Evolutionary conservation across 768 basidiomycete genomes (phyloP).

Genomic region (Stropharia rugosoannulata): DNA sequence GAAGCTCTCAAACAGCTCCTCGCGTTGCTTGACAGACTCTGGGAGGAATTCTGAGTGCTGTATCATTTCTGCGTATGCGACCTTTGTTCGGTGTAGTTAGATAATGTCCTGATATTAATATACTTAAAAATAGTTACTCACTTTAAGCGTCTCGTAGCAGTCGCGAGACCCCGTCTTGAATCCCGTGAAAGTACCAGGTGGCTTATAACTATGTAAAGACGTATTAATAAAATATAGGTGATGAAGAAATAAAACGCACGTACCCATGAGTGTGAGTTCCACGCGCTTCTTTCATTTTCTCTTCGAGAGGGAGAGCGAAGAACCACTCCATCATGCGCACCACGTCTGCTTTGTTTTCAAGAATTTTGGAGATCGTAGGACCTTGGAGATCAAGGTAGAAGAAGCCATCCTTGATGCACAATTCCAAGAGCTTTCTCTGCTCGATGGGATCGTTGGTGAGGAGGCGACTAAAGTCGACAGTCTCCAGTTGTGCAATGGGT

Average conservation of each 20-base stretch:
- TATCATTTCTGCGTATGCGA: conserved; percentile 9
- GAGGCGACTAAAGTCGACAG: conserved; percentile 8
- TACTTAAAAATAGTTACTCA: background rate
- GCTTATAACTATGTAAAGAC: background rate
- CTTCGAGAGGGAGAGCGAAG: conserved; percentile 6
- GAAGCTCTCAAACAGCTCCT: conserved; percentile 8
- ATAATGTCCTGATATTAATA: background rate
- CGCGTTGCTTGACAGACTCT: background rate
- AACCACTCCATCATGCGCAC: conserved; percentile 9
- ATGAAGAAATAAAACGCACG: background rate
- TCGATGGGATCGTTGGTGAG: conserved; percentile 1
- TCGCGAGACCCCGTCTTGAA: conserved; percentile 9
- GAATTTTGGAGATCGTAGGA: background rate
- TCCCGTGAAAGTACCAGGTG: conserved; percentile 8
- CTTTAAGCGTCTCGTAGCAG: conserved; percentile 8
- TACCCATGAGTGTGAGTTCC: conserved; percentile 9
- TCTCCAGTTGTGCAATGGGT: conserved; percentile 3
- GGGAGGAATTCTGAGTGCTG: conserved; percentile 3
- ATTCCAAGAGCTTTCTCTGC: conserved; percentile 4
- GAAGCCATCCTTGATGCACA: conserved; percentile 7
- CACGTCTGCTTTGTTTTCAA: conserved; percentile 3
- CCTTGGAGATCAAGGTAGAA: conserved; percentile 9
- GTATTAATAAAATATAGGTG: background rate
- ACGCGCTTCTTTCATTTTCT: conserved; percentile 6
- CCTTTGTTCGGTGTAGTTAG: background rate